These are phyloP conservation scores for Niveomyces coronatus DNA, from an alignment of 2,329 filamentous ascomycete genomes.

Conservation along the genomic window DNA sequence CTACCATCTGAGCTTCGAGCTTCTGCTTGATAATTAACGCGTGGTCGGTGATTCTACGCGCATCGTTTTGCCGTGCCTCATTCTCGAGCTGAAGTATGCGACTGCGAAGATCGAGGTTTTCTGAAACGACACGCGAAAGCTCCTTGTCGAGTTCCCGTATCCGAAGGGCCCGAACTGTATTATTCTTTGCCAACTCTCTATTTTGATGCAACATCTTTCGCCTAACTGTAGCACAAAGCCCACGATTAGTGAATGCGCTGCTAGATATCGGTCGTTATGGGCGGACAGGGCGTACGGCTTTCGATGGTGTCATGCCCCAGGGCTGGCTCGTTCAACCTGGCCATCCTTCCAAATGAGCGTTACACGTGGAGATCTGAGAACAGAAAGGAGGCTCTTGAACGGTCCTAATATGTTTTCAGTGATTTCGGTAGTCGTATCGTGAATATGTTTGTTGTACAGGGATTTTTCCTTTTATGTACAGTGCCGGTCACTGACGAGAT, in stretches of 20 bases:
- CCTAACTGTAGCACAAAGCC: conserved; percentile 47
- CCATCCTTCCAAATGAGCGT: conserved; percentile 49
- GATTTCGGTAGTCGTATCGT: no score
- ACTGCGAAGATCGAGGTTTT: conserved; percentile 64
- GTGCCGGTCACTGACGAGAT: background rate
- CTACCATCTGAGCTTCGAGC: conserved; percentile 61
- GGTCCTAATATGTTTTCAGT: no score
- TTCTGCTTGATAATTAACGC: conserved; percentile 59
- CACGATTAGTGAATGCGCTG: background rate
- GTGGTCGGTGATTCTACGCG: conserved; percentile 52
- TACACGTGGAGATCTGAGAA: background rate
- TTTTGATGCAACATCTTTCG: conserved; percentile 75
- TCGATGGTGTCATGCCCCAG: conserved; percentile 56
- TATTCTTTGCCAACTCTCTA: conserved; percentile 68
- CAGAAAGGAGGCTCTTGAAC: background rate
- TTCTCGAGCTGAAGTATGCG: conserved; percentile 61
- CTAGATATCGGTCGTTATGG: background rate
- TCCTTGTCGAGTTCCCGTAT: conserved; percentile 71
- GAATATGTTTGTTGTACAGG: no score
- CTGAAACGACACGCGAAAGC: conserved; percentile 61
- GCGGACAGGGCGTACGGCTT: conserved; percentile 44
- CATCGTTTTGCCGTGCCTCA: conserved; percentile 51
- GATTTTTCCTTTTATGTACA: no score
- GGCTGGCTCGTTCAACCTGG: conserved; percentile 67
- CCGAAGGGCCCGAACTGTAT: conserved; percentile 66